phyloP scores from a whole-genome alignment of 1,139 yeast species.

The Yamadazyma epiphylla region DNA sequence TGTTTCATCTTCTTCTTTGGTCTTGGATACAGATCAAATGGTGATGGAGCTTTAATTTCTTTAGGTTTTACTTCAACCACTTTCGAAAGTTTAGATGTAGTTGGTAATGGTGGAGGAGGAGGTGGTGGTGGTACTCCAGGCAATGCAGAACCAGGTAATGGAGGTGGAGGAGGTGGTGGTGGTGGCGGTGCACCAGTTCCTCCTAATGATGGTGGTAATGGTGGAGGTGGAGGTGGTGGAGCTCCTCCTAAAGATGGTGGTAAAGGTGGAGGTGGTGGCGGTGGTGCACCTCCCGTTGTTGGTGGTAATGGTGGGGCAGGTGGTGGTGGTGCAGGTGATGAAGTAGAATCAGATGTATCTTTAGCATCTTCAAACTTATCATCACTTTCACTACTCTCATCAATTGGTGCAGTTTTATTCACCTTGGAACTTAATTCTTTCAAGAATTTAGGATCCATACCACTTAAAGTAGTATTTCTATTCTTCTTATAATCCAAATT shows the following conservation, averaged over 20 bases:
- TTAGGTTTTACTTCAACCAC: slow-evolving; percentile 11
- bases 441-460: slow-evolving; percentile 52
- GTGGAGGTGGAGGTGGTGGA: slow-evolving; percentile 30
- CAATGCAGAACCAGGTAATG: slow-evolving; percentile 23
- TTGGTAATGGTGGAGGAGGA: slow-evolving; percentile 19
- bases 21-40: slow-evolving; percentile 63
- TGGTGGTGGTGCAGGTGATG: slow-evolving; percentile 7
- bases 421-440: slow-evolving; percentile 57
- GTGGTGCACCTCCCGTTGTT: slow-evolving; percentile 4
- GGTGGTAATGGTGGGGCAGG: slow-evolving; percentile 1
- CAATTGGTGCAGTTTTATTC: slow-evolving; percentile 31
- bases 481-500: slow-evolving; percentile 22
- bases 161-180: slow-evolving; percentile 17
- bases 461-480: slow-evolving; percentile 33
- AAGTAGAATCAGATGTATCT: slow-evolving; percentile 4
- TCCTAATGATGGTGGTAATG: slow-evolving; percentile 19
- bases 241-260: slow-evolving; percentile 10
- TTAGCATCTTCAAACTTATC: slow-evolving; percentile 15
- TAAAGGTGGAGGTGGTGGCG: slow-evolving; percentile 17
- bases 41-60: slow-evolving; percentile 23
- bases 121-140: slow-evolving; percentile 17
- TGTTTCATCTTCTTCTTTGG: slow-evolving; percentile 79
- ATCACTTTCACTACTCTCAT: slow-evolving; percentile 9
- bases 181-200: slow-evolving; percentile 22
- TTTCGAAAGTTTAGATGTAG: slow-evolving; percentile 5